These are phyloP conservation scores for Thelonectria discophora DNA, from an alignment of 2,329 filamentous ascomycete genomes.

Conservation along the genomic window DNA sequence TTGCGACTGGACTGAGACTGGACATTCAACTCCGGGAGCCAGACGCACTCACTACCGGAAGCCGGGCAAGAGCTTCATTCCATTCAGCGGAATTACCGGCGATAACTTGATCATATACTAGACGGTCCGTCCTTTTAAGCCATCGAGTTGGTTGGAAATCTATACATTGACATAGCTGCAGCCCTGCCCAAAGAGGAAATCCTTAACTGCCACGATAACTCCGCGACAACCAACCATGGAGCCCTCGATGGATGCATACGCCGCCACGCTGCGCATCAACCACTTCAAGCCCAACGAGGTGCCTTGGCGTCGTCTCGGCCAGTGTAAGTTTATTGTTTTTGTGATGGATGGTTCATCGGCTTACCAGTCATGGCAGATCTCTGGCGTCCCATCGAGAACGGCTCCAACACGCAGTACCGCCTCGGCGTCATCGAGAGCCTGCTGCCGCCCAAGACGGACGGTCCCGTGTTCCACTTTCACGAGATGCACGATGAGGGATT, in stretches of 20 bases:
- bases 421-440: conserved; percentile 34
- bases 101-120: conserved; percentile 19
- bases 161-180: not conserved
- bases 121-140: not conserved
- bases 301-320: conserved; percentile 34
- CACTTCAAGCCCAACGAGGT: conserved; percentile 36
- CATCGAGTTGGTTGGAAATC: not conserved
- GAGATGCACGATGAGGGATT: conserved; percentile 39
- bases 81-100: conserved; percentile 26
- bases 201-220: conserved; percentile 20
- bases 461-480: conserved; percentile 36
- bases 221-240: conserved; percentile 30
- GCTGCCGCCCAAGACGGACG: conserved; percentile 29
- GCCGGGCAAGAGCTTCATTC: conserved; percentile 6
- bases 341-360: not conserved
- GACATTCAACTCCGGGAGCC: conserved; percentile 7
- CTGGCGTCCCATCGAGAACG: conserved; percentile 34
- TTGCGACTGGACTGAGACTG: not conserved
- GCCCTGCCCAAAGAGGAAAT: conserved; percentile 23
- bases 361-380: conserved; percentile 19
- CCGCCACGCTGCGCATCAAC: conserved; percentile 31
- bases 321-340: conserved; percentile 25
- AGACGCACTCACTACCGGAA: conserved; percentile 22
- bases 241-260: conserved; percentile 27
- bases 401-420: conserved; percentile 34